Base-by-base conservation (phyloP, 2,329 filamentous ascomycete genomes). In the Beauveria sp. region DNA sequence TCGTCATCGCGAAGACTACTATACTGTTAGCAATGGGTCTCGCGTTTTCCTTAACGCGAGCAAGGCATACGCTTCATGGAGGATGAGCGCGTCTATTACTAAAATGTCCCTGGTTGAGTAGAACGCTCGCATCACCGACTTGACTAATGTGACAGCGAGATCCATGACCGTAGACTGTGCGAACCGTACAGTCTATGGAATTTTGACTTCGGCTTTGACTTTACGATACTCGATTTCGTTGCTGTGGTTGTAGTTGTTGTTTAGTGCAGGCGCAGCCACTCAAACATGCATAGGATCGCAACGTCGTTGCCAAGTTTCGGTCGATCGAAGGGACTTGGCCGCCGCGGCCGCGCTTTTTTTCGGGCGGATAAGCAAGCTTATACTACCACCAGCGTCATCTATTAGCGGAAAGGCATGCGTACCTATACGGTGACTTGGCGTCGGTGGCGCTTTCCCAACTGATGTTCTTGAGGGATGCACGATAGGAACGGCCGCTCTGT, bases 21-120 rank as follows among this genome's bases (percentile, higher is more conserved):
- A 22, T 3, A 46, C 20, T n/a, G 37, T 59, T 47, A 59, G 50
- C 26, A 7, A 37, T 16, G 43, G 9, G n/a, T 18, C 20, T 7
- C 8, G 12, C 18, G 16, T 4, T 40, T 3, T 22, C n/a, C 18
- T 16, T 12, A 46, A 88, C 62, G 87, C 83, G 70, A 89, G 84
- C 63, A 92, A 82, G 63, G 89, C 88, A 78, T 96, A 97, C 84
- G 79, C 77, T 71, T 88, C 90, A 75, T 96, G 92, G 61, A 91
- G 84, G 70, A 93, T 87, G 66, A 96, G 83, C 64, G 92, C 90
- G 79, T 96, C 92, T 59, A 96, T 81, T 52, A 96, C 86, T 52
- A 96, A 82, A 64, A 94, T 87, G 70, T 94, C 88, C 69, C 91
- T 89, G 41, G 89, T 91, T 65, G 90, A 84, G 75, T 94, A 96